Evolutionary conservation across 108 stramenopile genomes (phyloP).

Genomic region (Fragilariopsis cylindrus): DNA sequence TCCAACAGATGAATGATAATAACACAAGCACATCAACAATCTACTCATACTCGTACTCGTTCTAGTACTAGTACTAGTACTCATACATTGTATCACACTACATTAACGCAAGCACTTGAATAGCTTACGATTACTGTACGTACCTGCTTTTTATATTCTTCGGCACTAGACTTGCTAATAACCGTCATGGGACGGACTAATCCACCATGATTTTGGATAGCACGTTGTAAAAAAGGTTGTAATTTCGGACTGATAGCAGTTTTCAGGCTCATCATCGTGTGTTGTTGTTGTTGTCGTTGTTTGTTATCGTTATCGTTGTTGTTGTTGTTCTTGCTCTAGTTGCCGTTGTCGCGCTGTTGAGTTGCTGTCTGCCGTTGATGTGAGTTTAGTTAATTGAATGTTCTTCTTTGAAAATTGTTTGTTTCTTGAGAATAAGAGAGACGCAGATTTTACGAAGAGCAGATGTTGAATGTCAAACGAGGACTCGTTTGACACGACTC

Average conservation of each 20-base stretch:
- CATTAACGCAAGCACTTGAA: background rate
- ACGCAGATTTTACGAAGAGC: too few species aligned
- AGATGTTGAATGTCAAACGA: background rate
- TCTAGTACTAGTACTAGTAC: too few species aligned
- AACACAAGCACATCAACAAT: background rate
- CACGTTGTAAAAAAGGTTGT: slow-evolving; percentile 28
- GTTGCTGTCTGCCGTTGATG: background rate
- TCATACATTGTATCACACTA: background rate
- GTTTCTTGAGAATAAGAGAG: too few species aligned
- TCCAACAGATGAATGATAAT: background rate
- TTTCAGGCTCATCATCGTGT: slow-evolving; percentile 29
- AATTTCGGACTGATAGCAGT: slow-evolving; percentile 18
- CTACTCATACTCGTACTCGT: too few species aligned
- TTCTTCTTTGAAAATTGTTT: background rate
- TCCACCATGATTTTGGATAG: slow-evolving; percentile 20
- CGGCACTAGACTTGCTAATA: slow-evolving; percentile 72
- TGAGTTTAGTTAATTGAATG: background rate
- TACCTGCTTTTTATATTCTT: slow-evolving; percentile 86
- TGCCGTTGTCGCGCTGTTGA: background rate
- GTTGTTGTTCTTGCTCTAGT: background rate
- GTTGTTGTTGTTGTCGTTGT: background rate
- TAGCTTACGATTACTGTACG: slow-evolving; percentile 15
- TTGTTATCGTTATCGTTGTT: background rate
- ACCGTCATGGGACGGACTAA: slow-evolving; percentile 67
- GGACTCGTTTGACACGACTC: background rate